Conservation (phyloP, 345 rosid genomes). For the Noccaea bulbosa region DNA sequence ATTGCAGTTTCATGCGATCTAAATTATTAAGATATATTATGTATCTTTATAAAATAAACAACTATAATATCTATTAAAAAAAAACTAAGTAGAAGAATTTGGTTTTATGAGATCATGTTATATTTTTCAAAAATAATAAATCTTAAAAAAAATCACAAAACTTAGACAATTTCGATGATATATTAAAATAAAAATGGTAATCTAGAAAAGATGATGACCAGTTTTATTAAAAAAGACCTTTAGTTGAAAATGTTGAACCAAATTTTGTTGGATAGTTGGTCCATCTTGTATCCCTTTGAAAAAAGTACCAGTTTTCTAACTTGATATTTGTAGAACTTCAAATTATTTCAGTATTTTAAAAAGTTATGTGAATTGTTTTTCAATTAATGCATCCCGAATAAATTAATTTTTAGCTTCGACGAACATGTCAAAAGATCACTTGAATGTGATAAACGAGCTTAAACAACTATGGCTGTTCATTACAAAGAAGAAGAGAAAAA, state of each 20-base stretch:
- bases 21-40: background rate
- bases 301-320: background rate
- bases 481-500: background rate
- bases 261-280: conserved; percentile 36
- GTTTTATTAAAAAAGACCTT: conserved; percentile 10
- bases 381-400: background rate
- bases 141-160: too few relatives aligned
- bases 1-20: background rate
- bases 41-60: too few relatives aligned
- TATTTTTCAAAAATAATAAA: too few relatives aligned
- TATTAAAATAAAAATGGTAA: background rate
- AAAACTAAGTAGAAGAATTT: too few relatives aligned
- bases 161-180: too few relatives aligned
- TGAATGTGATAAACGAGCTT: background rate
- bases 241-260: conserved; percentile 30
- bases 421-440: background rate
- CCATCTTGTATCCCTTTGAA: background rate
- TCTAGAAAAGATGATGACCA: conserved; percentile 3
- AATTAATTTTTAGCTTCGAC: background rate
- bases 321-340: background rate
- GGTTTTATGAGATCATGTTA: too few relatives aligned
- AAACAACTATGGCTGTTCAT: background rate
- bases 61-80: too few relatives aligned
- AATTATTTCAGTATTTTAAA: background rate
- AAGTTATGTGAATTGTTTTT: background rate